Conservation (phyloP, 2,329 filamentous ascomycete species). For the Phoma sp. region DNA sequence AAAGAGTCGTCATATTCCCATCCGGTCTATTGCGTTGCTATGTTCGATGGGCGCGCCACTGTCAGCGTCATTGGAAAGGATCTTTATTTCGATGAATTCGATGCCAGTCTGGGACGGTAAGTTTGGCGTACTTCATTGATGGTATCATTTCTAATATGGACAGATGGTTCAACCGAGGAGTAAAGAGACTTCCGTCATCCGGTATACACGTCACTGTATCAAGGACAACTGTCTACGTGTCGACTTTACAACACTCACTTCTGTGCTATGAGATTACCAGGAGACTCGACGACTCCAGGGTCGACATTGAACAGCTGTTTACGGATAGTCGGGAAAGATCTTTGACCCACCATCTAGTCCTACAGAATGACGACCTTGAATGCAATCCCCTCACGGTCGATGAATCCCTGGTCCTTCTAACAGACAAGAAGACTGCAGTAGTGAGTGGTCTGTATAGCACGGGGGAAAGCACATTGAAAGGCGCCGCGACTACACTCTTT, state of each 20-base stretch:
- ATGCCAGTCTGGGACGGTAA: constrained; percentile 28
- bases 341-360: constrained; percentile 34
- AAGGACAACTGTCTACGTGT: constrained; percentile 58
- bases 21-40: constrained; percentile 41
- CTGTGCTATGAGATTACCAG: constrained; percentile 53
- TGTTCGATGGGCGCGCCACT: constrained; percentile 33
- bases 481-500: constrained; percentile 46
- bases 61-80: constrained; percentile 36
- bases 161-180: constrained; percentile 50
- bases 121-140: not conserved
- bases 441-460: constrained; percentile 41
- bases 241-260: constrained; percentile 61
- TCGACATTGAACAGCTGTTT: constrained; percentile 34
- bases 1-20: constrained; percentile 41
- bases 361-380: constrained; percentile 16
- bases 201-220: constrained; percentile 58
- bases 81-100: constrained; percentile 38
- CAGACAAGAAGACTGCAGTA: constrained; percentile 42
- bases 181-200: constrained; percentile 54
- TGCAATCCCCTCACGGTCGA: not conserved
- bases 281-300: constrained; percentile 35
- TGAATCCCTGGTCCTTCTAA: constrained; percentile 36
- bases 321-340: constrained; percentile 38
- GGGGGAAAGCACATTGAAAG: constrained; percentile 22
- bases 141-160: constrained; percentile 1